Evolutionary conservation across 768 basidiomycete species (phyloP).

Genomic region (Lactifluus hygrophoroides): DNA sequence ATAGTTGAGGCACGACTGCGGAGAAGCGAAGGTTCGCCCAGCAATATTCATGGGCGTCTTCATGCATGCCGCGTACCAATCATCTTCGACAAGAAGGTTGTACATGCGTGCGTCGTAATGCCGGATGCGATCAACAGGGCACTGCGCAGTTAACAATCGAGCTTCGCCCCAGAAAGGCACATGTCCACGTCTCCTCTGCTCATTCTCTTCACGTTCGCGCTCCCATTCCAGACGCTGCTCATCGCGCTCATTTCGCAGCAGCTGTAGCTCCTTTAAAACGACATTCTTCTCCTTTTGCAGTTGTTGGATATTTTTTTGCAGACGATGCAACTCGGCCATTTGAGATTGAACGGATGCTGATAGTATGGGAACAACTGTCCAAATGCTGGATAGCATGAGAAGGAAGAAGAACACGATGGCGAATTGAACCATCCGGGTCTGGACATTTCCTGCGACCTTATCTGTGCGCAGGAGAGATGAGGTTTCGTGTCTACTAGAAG

Average conservation of each 20-base stretch:
- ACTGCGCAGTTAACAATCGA: slow-evolving; percentile 2
- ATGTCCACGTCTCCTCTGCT: slow-evolving; percentile 13
- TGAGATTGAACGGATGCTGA: not conserved
- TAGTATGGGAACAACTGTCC: not conserved
- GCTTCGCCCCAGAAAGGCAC: slow-evolving; percentile 13
- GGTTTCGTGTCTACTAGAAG: not conserved
- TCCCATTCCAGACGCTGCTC: slow-evolving; percentile 10
- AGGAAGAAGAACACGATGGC: not conserved
- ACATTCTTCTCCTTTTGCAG: not conserved
- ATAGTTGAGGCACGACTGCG: not conserved
- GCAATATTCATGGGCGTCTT: not conserved
- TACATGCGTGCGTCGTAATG: slow-evolving; percentile 20
- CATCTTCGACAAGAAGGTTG: slow-evolving; percentile 21
- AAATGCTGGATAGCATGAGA: not conserved
- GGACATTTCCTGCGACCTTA: not conserved
- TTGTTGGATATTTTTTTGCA: not conserved
- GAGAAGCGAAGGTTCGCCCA: not conserved
- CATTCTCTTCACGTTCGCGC: slow-evolving; percentile 14
- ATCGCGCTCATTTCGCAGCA: slow-evolving; percentile 10
- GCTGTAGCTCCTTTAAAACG: not conserved
- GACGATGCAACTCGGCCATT: not conserved
- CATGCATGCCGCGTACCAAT: slow-evolving; percentile 23
- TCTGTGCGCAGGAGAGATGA: not conserved
- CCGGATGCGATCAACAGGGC: slow-evolving; percentile 8
- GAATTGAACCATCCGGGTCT: not conserved